Base-by-base conservation (phyloP, 331 rosid species). In the Rosa hybrid region DNA sequence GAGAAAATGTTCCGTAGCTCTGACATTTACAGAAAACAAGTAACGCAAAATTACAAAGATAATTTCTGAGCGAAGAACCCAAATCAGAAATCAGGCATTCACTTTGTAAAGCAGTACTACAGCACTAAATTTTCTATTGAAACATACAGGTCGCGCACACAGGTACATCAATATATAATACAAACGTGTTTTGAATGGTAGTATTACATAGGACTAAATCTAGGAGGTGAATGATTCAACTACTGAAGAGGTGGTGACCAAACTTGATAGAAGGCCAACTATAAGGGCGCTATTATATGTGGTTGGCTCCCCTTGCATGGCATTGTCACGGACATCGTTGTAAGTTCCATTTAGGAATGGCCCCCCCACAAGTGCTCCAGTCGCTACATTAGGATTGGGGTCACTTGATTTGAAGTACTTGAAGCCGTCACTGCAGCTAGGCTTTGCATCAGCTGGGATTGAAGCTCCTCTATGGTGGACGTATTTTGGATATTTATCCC, bases 401-500 rank as follows among this genome's bases (percentile, higher is more conserved):
- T 85, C 64, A 6, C 92, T 54, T 16, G 98, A 93, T 0, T 86
- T 64, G n/a, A 96, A 92, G 88, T 88, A 96, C 85, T 73, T 1
- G 83, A 90, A 96, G 48, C 98, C 99, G 17, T 90, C 97, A 54
- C 54, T 84, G 89, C 99, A 96, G 42, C 79, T 64, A 67, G 94
- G 71, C 68, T 83, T 86, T 56, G 86, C 85, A 83, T 86, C 74
- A 51, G 10, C 81, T 6, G 99, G 99, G 81, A 91, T 96, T 18
- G 99, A 96, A 70, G 99, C 98, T 42, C 99, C 99, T 81, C 99
- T 93, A 54, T 96, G 99, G 90, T 96, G 99, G 76, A 96, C 99
- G n/a, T 71, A 90, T 79, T 91, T 51, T 13, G 99, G 99, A 86
- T 51, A 96, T 39, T 87, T 87, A 56, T 89, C 84, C 38, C 99